phyloP scores from a whole-genome alignment of 108 stramenopile species.

The Schizochytrium sp. region DNA sequence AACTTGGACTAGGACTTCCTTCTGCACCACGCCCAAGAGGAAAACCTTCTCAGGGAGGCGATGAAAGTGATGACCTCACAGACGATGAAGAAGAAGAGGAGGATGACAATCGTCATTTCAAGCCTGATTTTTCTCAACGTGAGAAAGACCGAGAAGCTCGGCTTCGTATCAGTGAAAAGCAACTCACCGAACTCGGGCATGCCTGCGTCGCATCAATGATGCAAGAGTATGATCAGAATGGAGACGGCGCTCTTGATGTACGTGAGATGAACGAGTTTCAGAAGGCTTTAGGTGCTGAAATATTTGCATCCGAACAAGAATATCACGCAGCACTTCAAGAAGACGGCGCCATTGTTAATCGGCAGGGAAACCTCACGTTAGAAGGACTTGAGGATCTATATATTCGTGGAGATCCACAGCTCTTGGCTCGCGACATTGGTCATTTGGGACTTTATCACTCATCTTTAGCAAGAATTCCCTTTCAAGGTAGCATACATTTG shows the following conservation, averaged over 20 bases:
- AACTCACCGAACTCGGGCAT: background rate
- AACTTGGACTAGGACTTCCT: too few relatives aligned
- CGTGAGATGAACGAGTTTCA: constrained; percentile 43
- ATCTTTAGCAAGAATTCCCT: background rate
- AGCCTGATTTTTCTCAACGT: background rate
- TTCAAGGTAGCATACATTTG: background rate
- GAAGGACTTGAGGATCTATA: background rate
- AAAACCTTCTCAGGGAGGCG: too few relatives aligned
- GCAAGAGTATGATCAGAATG: background rate
- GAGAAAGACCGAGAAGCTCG: background rate
- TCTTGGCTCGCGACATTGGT: constrained; percentile 7
- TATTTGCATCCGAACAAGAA: background rate
- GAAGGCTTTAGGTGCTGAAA: background rate
- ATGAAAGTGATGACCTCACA: too few relatives aligned
- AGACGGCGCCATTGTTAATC: constrained; percentile 2
- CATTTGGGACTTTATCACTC: background rate
- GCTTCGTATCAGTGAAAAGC: background rate
- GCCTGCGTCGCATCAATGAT: background rate
- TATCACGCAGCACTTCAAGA: background rate
- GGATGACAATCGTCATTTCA: background rate
- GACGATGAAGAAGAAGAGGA: background rate
- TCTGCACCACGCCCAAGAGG: too few relatives aligned
- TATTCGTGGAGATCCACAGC: background rate
- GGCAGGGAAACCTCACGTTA: background rate
- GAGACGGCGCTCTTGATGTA: constrained; percentile 1